Base-by-base conservation (phyloP, 305 asterid species). In the Solanum hybrid region DNA sequence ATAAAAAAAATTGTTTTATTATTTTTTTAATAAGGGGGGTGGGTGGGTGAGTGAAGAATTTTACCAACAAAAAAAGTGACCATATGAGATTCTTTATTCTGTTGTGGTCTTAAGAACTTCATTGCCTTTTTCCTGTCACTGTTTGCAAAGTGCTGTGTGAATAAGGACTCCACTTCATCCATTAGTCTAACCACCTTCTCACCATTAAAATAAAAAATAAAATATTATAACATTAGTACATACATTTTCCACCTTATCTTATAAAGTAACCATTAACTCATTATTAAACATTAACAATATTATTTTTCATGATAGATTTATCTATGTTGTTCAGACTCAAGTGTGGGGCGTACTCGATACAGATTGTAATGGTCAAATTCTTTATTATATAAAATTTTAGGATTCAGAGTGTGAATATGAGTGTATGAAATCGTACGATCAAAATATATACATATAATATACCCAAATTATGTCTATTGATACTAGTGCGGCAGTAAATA, bases 141-240 rank as follows among this genome's bases (percentile, higher is more conserved):
- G 92, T 90, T 95, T 90, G 97, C 98, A 33, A 97, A 97, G 96
- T 97, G 99, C 94, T 94, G 94, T 86, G 98, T 95, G 98, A 97
- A 97, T 92, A 95, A 93, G 92, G 95, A 92, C 95, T 97, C 99
- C 98, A 97, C 98, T 94, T 96, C 98, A 91, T 97, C 99, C 98
- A 96, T 97, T 93, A 96, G 91, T 88, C 97, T 93, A 70, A 96
- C 96, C 90, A 96, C 98, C 99, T 97, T 91, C 88, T 80, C 93
- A 91, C 89, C 32, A 89, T 27, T 76, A 88, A 32, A 10, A 15
- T 2, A 45, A 85, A 84, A 84, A 1, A 57, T 1, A 85, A 85
- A 85, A 85, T 57, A 57, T 85, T 57, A 27, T 57, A 79, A 61
- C 20, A 57, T 85, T 57, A 84, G 88, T 29, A 51, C 39, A 84